Conservation (phyloP, 2,329 filamentous ascomycete species). For the Hymenoscyphus albidus region DNA sequence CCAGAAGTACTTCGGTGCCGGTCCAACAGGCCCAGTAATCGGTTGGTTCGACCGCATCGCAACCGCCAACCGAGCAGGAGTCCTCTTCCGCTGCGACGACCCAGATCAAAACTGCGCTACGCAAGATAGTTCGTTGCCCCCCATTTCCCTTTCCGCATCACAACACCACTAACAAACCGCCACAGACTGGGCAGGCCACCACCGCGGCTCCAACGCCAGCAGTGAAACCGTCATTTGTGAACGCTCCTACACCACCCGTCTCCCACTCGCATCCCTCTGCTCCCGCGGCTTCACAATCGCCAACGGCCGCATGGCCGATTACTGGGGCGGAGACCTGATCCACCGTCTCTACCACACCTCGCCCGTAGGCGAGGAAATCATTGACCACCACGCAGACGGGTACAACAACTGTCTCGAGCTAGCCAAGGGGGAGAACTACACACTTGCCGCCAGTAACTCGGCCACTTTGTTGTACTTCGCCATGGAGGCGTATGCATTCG, state of each 20-base stretch:
- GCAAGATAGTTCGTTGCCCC: slow-evolving; percentile 39
- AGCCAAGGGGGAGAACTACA: slow-evolving; percentile 7
- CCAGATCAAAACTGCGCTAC: slow-evolving; percentile 58
- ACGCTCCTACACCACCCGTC: slow-evolving; percentile 55
- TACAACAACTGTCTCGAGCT: slow-evolving; percentile 6
- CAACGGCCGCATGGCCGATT: slow-evolving; percentile 52
- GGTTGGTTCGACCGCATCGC: slow-evolving; percentile 61
- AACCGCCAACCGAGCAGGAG: slow-evolving; percentile 51
- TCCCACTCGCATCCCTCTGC: slow-evolving; percentile 57
- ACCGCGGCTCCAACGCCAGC: slow-evolving; percentile 61
- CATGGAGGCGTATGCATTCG: slow-evolving; percentile 62
- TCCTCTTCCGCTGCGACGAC: slow-evolving; percentile 66
- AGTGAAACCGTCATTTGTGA: slow-evolving; percentile 67
- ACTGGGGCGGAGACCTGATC: slow-evolving; percentile 63
- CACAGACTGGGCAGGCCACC: slow-evolving; percentile 61
- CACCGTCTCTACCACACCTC: slow-evolving; percentile 64
- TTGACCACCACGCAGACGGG: slow-evolving; percentile 59
- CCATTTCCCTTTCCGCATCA: too few species aligned
- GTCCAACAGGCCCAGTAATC: slow-evolving; percentile 52
- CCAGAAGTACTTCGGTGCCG: slow-evolving; percentile 63
- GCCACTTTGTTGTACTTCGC: slow-evolving; percentile 66
- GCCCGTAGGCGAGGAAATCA: slow-evolving; percentile 52
- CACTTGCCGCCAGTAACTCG: slow-evolving; percentile 49
- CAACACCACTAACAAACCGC: slow-evolving; percentile 29
- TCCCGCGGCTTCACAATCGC: slow-evolving; percentile 60